Percentiles rank a stretch among this genome's conserved stretches.
Conservation (phyloP, 2,329 filamentous ascomycete genomes). For the Fusarium protoensiforme region DNA sequence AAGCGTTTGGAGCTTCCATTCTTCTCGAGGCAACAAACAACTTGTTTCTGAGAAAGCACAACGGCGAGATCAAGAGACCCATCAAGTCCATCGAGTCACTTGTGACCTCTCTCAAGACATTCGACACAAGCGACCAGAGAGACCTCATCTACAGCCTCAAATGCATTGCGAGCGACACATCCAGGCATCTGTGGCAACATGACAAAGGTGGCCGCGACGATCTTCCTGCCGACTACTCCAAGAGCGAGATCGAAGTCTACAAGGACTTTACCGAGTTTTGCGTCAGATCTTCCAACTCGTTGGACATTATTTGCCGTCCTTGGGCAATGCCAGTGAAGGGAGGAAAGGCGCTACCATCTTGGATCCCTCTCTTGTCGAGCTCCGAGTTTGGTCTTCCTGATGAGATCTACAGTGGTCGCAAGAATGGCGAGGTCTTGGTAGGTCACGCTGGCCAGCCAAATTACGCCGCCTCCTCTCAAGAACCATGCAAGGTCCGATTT, state of each 20-base stretch:
- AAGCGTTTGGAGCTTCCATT: not conserved
- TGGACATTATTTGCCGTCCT: not conserved
- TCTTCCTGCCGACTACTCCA: not conserved
- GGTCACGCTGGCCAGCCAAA: not conserved
- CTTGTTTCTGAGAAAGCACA: not conserved
- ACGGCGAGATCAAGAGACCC: not conserved
- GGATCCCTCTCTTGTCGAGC: not conserved
- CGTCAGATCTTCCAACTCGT: not conserved
- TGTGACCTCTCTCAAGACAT: not conserved
- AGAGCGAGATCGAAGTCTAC: not conserved
- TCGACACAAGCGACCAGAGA: not conserved
- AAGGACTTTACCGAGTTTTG: not conserved
- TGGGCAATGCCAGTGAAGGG: not conserved
- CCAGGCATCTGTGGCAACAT: not conserved
- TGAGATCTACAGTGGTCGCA: not conserved
- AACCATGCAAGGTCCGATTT: not conserved
- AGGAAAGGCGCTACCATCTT: not conserved
- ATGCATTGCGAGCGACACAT: not conserved
- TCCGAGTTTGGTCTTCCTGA: not conserved
- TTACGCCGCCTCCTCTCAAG: not conserved
- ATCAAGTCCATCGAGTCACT: not conserved
- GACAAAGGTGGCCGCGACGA: not conserved
- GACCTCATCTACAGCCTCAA: not conserved
- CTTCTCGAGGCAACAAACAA: not conserved
- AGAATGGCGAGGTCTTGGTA: not conserved